These are phyloP conservation scores for Ramaria sp. DNA, from an alignment of 768 basidiomycete species.

Conservation along the genomic window DNA sequence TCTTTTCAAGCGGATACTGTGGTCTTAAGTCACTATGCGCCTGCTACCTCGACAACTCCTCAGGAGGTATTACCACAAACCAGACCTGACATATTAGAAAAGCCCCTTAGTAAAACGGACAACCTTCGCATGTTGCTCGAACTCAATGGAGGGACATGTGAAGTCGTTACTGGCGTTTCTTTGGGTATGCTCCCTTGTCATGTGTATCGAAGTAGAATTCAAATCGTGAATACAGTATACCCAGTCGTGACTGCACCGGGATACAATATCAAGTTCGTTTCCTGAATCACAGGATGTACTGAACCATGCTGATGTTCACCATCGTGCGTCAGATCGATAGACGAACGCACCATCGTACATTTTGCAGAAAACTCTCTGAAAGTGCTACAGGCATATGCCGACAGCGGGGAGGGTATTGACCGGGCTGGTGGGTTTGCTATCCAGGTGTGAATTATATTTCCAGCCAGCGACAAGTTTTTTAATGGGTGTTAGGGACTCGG, in stretches of 20 bases:
- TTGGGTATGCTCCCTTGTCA: constrained; percentile 42
- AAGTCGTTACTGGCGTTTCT: constrained; percentile 86
- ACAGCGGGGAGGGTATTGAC: constrained; percentile 76
- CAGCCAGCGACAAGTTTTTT: neutral
- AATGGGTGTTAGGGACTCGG: constrained; percentile 54
- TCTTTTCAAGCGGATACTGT: constrained; percentile 75
- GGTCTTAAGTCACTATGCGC: constrained; percentile 70
- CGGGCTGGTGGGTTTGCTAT: constrained; percentile 92
- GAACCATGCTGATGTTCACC: neutral
- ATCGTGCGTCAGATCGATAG: constrained; percentile 42
- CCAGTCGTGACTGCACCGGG: constrained; percentile 70
- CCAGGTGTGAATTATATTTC: constrained; percentile 44
- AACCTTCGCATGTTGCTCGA: constrained; percentile 82
- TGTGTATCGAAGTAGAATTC: neutral
- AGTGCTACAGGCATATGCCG: constrained; percentile 68
- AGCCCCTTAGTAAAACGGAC: constrained; percentile 69
- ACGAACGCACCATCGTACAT: constrained; percentile 72
- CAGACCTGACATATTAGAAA: constrained; percentile 78
- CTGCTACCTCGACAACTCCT: constrained; percentile 44
- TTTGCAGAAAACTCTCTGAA: constrained; percentile 54
- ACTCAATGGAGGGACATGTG: constrained; percentile 76
- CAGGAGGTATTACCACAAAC: constrained; percentile 41
- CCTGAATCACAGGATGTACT: neutral
- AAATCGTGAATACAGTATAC: constrained; percentile 37
- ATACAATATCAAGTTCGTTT: constrained; percentile 52